Evolutionary conservation across 2,329 filamentous ascomycete genomes (phyloP).

Genomic region (Colletotrichum cordylinicola): DNA sequence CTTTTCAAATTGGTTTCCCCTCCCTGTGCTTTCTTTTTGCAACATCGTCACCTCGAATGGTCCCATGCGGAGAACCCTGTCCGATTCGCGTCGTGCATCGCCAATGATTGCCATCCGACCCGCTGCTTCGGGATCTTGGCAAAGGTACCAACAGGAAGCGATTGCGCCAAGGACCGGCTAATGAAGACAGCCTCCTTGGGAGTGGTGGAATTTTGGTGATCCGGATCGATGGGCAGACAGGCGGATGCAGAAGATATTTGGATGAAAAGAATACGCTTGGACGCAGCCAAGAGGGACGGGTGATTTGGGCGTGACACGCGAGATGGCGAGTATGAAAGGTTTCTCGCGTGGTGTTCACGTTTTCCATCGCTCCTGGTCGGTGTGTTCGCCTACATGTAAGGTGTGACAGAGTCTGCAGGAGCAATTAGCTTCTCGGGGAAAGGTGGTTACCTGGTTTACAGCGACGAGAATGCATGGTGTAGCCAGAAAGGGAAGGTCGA

Average conservation of each 20-base stretch:
- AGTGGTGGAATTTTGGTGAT: constrained; percentile 11
- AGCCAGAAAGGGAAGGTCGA: background rate
- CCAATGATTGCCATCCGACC: background rate
- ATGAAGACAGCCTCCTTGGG: background rate
- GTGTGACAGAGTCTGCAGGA: background rate
- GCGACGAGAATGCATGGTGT: background rate
- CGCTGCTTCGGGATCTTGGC: background rate
- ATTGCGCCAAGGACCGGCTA: constrained; percentile 5
- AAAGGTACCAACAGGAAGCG: background rate
- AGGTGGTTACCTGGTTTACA: background rate
- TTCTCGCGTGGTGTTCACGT: background rate
- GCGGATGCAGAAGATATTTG: background rate
- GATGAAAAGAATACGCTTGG: background rate
- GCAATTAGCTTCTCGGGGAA: background rate
- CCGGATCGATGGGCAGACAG: background rate
- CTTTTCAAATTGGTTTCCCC: background rate
- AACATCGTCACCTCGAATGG: background rate
- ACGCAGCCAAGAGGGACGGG: background rate
- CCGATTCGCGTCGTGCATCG: background rate
- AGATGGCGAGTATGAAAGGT: background rate
- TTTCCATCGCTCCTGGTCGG: background rate
- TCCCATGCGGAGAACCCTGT: constrained; percentile 17
- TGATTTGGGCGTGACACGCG: too few species aligned
- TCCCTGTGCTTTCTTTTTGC: background rate
- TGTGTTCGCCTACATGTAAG: background rate